Evolutionary conservation across 1,139 yeast genomes (phyloP), one percentile per base, ranked within the genome.

Genomic region (Martiniozyma asiatica): DNA sequence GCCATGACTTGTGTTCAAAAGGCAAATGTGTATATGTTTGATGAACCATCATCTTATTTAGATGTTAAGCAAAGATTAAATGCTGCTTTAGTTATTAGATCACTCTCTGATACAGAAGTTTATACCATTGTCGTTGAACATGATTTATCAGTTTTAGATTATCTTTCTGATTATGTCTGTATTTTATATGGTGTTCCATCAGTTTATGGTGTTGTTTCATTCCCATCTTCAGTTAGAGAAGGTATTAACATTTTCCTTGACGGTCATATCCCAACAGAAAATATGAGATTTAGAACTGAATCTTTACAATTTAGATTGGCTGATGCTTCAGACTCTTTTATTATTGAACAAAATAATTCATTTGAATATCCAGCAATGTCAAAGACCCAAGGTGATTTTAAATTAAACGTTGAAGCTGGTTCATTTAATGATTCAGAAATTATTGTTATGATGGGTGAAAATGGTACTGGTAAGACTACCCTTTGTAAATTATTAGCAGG

Each of bases 361-460:
- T 79, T 73, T 60, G 55, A 61, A 27, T 89, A 89, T 55, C 95
- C 95, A 35, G 45, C 63, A 22, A 79, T 89, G 93, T 51, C 58
- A 35, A 87, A 84, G 67, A 85, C 96, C 29, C 87, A 85, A 67
- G 98, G 98, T 51, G 96, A 85, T 58, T 89, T 89, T 79, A 73
- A 71, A 50, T 68, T 89, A 55, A 63, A 59, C 38, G 78, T 92
- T 39, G 78, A 81, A 51, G 55, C 70, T 26, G 98, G 98, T 61
- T 89, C 80, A 38, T 89, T 87, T 61, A 79, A 94, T 37, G 94
- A 89, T 57, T 82, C 96, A 25, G 98, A 89, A 63, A 89, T 89
- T 48, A 70, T 89, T 52, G 98, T 89, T 37, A 84, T 89, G 96
- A 87, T 89, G 94, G 98, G 98, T 56, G 98, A 89, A 64, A 89